These are phyloP conservation scores for Nitzschia sp. DNA, from an alignment of 108 stramenopile genomes.

Conservation along the genomic window DNA sequence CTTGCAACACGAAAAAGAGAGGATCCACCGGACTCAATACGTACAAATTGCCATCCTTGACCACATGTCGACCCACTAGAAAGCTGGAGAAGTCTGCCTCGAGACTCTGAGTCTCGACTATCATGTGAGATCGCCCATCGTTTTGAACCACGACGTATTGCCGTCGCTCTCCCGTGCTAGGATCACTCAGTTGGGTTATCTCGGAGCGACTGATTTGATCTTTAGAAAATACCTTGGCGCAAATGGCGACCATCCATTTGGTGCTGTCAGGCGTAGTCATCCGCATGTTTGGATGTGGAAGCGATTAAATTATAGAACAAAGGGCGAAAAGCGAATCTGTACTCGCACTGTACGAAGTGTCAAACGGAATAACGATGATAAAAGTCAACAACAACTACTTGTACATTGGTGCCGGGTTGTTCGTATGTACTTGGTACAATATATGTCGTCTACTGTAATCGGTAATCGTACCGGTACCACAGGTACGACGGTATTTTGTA, in stretches of 20 bases:
- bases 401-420: no score
- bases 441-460: no score
- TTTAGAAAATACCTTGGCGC: constrained; percentile 1
- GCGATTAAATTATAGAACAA: no score
- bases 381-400: no score
- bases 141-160: constrained; percentile 23
- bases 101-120: constrained; percentile 57
- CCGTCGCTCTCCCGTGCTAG: constrained; percentile 14
- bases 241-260: constrained; percentile 12
- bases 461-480: no score
- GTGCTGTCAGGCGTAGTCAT: neutral
- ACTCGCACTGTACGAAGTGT: no score
- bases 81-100: constrained; percentile 55
- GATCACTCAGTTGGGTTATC: constrained; percentile 24
- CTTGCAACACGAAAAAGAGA: constrained; percentile 51
- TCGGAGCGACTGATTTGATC: neutral
- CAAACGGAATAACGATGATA: no score
- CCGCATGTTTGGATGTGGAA: neutral
- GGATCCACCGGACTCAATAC: constrained; percentile 65
- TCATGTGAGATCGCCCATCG: neutral
- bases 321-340: no score
- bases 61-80: constrained; percentile 54
- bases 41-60: constrained; percentile 54
- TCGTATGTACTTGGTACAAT: no score
- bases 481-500: no score